These are phyloP conservation scores for Alternaria gansuensis DNA, from an alignment of 2,329 filamentous ascomycete genomes.

Conservation along the genomic window DNA sequence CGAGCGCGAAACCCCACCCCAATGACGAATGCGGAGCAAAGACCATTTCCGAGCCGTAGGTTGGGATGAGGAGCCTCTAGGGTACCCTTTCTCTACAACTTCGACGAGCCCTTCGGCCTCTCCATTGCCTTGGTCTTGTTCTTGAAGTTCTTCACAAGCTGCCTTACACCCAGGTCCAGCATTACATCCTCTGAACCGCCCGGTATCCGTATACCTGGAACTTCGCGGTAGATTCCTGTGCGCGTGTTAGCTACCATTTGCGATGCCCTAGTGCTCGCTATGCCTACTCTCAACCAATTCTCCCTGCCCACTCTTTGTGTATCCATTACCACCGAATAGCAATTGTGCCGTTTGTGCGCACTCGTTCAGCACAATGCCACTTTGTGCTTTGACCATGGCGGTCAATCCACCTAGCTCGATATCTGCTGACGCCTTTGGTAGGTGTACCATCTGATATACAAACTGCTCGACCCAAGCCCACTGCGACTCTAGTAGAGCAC, in stretches of 20 bases:
- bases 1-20: background rate
- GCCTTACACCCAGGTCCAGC: slow-evolving; percentile 73
- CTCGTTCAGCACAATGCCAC: slow-evolving; percentile 75
- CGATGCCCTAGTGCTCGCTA: background rate
- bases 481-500: slow-evolving; percentile 72
- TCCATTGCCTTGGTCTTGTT: slow-evolving; percentile 65
- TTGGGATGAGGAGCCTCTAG: background rate
- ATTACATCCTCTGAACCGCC: slow-evolving; percentile 78
- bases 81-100: slow-evolving; percentile 47
- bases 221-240: slow-evolving; percentile 69
- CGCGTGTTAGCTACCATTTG: slow-evolving; percentile 20
- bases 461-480: slow-evolving; percentile 78
- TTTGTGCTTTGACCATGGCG: slow-evolving; percentile 75
- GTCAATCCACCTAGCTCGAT: slow-evolving; percentile 74
- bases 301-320: slow-evolving; percentile 73
- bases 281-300: slow-evolving; percentile 73
- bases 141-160: slow-evolving; percentile 75
- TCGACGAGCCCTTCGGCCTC: slow-evolving; percentile 54
- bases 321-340: slow-evolving; percentile 78
- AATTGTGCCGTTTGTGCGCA: slow-evolving; percentile 74
- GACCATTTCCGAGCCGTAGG: background rate
- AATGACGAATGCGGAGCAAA: background rate
- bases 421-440: slow-evolving; percentile 68
- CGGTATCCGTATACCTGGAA: slow-evolving; percentile 67
- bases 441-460: slow-evolving; percentile 71